Percentiles rank a stretch among this genome's conserved stretches.
phyloP scores from a whole-genome alignment of 176 grass and related monocot species.

The Raddia distichophylla region DNA sequence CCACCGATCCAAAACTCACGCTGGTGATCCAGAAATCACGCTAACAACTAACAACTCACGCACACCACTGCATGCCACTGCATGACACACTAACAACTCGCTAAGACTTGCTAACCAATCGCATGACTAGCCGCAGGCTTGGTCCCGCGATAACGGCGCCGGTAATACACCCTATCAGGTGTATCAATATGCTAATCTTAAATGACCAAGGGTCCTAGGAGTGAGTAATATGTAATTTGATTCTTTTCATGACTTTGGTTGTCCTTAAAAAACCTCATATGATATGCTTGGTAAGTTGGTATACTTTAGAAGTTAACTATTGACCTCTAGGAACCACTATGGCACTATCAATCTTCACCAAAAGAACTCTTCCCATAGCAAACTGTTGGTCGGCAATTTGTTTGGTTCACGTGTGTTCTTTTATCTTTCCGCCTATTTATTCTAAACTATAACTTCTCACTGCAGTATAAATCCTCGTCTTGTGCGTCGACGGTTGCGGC shows the following conservation, averaged over 20 bases:
- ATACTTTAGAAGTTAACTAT: constrained; percentile 7
- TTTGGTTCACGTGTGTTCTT: background rate
- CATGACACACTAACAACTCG: too few relatives aligned
- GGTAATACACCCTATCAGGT: too few relatives aligned
- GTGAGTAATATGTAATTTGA: constrained; percentile 1
- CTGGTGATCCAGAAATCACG: too few relatives aligned
- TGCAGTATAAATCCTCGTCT: constrained; percentile 93
- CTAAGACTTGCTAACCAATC: too few relatives aligned
- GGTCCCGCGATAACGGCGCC: too few relatives aligned
- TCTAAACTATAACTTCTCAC: constrained; percentile 25
- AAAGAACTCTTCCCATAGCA: background rate
- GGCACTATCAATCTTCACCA: constrained; percentile 10
- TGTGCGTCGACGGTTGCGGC: constrained; percentile 80
- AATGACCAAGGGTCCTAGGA: constrained; percentile 4
- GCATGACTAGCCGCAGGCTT: too few relatives aligned
- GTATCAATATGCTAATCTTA: background rate
- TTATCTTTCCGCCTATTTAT: constrained; percentile 14
- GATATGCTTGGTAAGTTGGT: constrained; percentile 12
- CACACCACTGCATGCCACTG: too few relatives aligned
- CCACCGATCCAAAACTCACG: too few relatives aligned
- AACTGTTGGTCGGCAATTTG: constrained; percentile 14
- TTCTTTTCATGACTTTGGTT: background rate
- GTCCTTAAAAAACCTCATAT: background rate
- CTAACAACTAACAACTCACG: too few relatives aligned
- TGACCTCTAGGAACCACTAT: constrained; percentile 5